Evolutionary conservation across 192 early-diverging fungal genomes (phyloP), one percentile per base, ranked within the genome.

Genomic region (Coemansia sp.): DNA sequence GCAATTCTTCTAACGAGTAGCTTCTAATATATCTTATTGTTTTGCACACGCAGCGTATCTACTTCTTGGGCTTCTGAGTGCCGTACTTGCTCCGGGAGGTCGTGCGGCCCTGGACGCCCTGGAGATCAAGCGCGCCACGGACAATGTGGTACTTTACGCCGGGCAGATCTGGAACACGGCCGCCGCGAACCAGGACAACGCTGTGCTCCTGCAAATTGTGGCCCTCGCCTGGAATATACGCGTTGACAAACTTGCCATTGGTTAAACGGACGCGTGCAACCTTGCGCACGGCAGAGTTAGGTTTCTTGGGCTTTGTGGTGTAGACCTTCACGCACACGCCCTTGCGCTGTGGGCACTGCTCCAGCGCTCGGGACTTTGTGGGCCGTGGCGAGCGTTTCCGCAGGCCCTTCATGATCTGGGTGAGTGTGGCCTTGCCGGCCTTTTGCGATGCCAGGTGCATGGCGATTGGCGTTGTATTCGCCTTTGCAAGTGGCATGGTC

Each of bases 191-290:
- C 32, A 98, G 70, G 15, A 98, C 95, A 22, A 95, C 93, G 27
- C 90, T 91, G 75, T 98, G 94, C 67, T 98, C 95, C 80, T 95
- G 93, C 58, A 98, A 75, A 61, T 94, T 97, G 81, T 98, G 95
- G 11, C 94, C 94, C 69, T 98, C 95, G 46, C 95, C 95, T 5
- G 94, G 94, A 75, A 98, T 98, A 79, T 98, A 97, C 12, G 93
- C 93, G 40, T 89, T 85, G 14, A 98, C 82, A 20, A 89, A 83
- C 67, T 93, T 92, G 26, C 90, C 91, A 44, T 89, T 94, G n/a
- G 92, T 90, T 44, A 98, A 75, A 41, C 90, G 87, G 35, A 98
- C 94, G 58, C 90, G 82, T 19, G 87, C 88, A 32, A 95, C 91
- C 66, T 94, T 93, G 58, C 95, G 88, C 68, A 88, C 87, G 27